Percentiles rank a stretch among this genome's conserved stretches.
Evolutionary conservation across 345 rosid genomes (phyloP).

Genomic region (Populus deltoides): DNA sequence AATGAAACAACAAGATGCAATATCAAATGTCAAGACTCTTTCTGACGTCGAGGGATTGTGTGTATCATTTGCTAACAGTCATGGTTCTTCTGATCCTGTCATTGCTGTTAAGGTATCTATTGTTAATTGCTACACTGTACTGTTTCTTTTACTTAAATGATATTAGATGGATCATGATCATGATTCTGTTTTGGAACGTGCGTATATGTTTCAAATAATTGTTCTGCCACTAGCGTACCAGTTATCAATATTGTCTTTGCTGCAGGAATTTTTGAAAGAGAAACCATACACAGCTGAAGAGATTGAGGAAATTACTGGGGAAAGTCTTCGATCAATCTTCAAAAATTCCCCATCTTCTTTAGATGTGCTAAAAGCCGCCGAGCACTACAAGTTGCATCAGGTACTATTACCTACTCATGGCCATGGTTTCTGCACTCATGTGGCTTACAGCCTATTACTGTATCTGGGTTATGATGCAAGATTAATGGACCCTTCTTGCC

Average conservation of each 20-base stretch:
- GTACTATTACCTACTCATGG: constrained; percentile 24
- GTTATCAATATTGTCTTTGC: constrained; percentile 3
- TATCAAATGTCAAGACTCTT: constrained; percentile 73
- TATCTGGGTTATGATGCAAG: neutral
- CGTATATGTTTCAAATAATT: neutral
- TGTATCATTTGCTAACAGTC: constrained; percentile 54
- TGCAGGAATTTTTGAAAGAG: constrained; percentile 70
- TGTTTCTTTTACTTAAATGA: neutral
- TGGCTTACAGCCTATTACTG: neutral
- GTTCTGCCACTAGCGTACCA: neutral
- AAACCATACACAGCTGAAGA: constrained; percentile 78
- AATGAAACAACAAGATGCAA: constrained; percentile 72
- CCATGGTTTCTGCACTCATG: neutral
- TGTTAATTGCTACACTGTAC: neutral
- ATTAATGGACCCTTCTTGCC: neutral
- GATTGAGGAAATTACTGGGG: constrained; percentile 56
- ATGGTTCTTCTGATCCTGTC: constrained; percentile 71
- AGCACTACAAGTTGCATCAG: constrained; percentile 81
- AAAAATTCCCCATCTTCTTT: constrained; percentile 62
- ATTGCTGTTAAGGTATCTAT: constrained; percentile 77
- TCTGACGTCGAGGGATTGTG: constrained; percentile 91
- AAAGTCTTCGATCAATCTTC: constrained; percentile 56
- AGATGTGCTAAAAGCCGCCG: constrained; percentile 77
- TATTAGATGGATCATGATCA: neutral
- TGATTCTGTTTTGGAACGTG: neutral